Conservation (phyloP, 352 stramenopile species). For the Elongisporangium anandrum region DNA sequence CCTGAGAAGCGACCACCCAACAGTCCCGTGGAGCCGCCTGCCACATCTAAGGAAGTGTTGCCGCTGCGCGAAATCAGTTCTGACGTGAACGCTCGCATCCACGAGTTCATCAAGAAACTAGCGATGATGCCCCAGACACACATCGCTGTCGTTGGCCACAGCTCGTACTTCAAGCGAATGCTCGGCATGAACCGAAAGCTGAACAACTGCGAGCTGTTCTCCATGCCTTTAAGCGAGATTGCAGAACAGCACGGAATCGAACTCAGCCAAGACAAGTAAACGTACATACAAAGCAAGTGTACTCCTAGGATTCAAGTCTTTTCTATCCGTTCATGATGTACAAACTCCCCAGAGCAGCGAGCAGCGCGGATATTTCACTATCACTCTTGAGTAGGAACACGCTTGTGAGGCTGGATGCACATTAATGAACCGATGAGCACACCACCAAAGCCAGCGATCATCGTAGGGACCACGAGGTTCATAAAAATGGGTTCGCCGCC, state of each 20-base stretch:
- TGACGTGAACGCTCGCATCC: conserved; percentile 67
- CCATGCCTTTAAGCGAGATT: conserved; percentile 19
- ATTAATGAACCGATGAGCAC: conserved; percentile 45
- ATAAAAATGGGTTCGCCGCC: conserved; percentile 77
- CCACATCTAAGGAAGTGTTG: conserved; percentile 42
- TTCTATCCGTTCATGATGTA: neutral
- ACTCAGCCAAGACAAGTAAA: neutral
- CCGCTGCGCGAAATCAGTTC: conserved; percentile 45
- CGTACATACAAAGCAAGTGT: neutral
- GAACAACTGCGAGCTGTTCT: conserved; percentile 73
- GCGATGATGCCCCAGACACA: conserved; percentile 52
- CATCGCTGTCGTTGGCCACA: conserved; percentile 81
- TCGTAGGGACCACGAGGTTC: conserved; percentile 71
- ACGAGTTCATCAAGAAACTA: conserved; percentile 48
- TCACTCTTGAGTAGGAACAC: neutral
- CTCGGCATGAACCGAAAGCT: conserved; percentile 75
- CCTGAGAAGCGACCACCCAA: conserved; percentile 22
- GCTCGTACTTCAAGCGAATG: conserved; percentile 84
- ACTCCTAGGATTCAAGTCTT: neutral
- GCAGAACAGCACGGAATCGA: neutral
- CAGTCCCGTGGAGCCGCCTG: conserved; percentile 23
- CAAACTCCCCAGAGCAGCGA: no score
- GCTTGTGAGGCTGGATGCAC: conserved; percentile 17
- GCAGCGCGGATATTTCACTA: neutral
- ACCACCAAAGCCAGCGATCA: conserved; percentile 56